Conservation (phyloP, 371 early-diverging fungal species). For the Blyttiomyces sp. region DNA sequence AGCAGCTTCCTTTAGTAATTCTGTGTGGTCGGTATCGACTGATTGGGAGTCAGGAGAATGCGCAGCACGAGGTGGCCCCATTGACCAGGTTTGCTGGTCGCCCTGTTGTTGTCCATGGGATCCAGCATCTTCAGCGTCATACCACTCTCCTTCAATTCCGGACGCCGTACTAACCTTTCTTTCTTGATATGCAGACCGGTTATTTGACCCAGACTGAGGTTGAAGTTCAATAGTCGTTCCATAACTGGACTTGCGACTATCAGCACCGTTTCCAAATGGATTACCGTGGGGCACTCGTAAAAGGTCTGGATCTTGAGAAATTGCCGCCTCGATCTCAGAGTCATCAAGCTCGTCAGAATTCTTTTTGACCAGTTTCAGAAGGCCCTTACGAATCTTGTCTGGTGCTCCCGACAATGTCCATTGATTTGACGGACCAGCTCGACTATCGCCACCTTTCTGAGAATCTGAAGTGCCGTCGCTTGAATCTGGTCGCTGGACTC, state of each 20-base stretch:
- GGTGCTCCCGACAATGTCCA: background rate
- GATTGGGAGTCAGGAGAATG: no score
- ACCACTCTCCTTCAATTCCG: background rate
- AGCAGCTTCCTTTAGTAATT: no score
- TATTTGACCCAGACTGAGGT: no score
- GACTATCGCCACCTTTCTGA: no score
- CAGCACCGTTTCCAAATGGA: background rate
- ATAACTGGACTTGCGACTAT: conserved; percentile 8
- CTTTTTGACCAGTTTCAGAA: conserved; percentile 8
- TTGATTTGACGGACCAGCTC: background rate
- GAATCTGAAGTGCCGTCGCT: no score
- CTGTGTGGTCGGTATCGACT: no score
- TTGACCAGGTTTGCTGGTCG: no score
- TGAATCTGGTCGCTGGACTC: background rate
- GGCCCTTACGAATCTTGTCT: conserved; percentile 2
- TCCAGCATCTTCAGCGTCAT: background rate
- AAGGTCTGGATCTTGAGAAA: background rate
- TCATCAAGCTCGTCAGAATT: background rate
- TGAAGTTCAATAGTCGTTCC: conserved; percentile 1
- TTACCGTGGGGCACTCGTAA: background rate
- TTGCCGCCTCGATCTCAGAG: background rate
- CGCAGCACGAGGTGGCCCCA: no score
- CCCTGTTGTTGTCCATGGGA: no score
- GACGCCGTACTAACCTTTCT: background rate
- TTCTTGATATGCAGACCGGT: no score